These are phyloP conservation scores for Pterocarpus macrocarpus DNA, from an alignment of 306 rosid genomes.

Conservation along the genomic window DNA sequence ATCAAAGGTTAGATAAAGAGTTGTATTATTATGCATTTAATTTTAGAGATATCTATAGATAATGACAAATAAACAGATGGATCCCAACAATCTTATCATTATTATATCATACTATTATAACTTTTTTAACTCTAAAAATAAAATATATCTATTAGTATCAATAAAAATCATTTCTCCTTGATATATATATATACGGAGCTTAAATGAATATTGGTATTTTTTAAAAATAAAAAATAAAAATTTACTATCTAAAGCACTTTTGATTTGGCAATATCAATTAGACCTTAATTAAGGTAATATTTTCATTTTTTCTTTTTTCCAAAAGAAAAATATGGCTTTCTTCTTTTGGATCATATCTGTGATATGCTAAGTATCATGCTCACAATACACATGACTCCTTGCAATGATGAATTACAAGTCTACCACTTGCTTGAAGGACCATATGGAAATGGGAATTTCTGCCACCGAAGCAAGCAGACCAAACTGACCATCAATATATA, in stretches of 20 bases:
- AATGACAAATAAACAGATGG: too few species aligned
- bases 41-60: too few species aligned
- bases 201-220: neutral
- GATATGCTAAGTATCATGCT: too few species aligned
- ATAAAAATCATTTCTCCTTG: too few species aligned
- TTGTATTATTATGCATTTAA: too few species aligned
- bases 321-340: neutral
- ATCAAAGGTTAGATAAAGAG: neutral
- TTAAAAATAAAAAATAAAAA: too few species aligned
- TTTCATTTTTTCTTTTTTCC: constrained; percentile 1
- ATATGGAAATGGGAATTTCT: constrained; percentile 28
- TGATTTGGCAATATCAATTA: neutral
- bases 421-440: constrained; percentile 27
- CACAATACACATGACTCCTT: neutral
- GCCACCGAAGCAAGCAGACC: constrained; percentile 8
- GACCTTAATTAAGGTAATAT: neutral
- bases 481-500: constrained; percentile 39
- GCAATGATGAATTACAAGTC: neutral
- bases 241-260: neutral
- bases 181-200: neutral
- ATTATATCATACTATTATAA: too few species aligned
- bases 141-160: too few species aligned
- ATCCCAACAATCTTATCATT: too few species aligned
- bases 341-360: too few species aligned
- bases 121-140: too few species aligned